Conservation (phyloP, 2,329 filamentous ascomycete species). For the Fusarium virguliforme region DNA sequence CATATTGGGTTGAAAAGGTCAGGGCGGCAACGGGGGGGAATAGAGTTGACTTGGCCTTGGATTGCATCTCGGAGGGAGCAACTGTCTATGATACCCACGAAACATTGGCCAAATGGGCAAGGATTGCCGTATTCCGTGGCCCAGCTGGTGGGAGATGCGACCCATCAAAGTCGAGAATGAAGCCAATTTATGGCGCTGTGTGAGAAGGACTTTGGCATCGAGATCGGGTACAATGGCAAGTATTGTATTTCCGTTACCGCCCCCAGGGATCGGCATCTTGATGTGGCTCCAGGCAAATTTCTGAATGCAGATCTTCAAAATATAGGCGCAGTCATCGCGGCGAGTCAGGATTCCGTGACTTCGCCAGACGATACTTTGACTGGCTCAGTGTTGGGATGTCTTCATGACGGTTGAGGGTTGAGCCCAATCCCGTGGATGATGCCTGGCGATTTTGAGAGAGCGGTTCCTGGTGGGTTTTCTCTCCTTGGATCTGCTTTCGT, state of each 20-base stretch:
- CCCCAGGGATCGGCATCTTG: background rate
- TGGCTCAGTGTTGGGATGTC: constrained; percentile 49
- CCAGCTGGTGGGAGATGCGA: constrained; percentile 49
- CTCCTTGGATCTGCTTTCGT: constrained; percentile 50
- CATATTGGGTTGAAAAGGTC: constrained; percentile 55
- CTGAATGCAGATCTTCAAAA: background rate
- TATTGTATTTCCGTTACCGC: constrained; percentile 20
- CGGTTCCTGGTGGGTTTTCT: constrained; percentile 51
- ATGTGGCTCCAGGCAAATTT: constrained; percentile 22
- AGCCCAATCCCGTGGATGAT: constrained; percentile 55
- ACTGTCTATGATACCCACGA: constrained; percentile 55
- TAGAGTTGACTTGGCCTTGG: constrained; percentile 57
- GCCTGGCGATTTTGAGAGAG: constrained; percentile 52
- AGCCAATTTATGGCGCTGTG: constrained; percentile 60
- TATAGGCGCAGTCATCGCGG: constrained; percentile 30
- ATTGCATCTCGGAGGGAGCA: constrained; percentile 58
- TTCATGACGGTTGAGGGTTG: constrained; percentile 27
- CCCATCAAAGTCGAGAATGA: constrained; percentile 41
- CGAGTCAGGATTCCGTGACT: constrained; percentile 44
- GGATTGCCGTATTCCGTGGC: constrained; percentile 48
- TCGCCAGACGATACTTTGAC: constrained; percentile 57
- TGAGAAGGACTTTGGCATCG: constrained; percentile 61
- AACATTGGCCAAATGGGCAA: constrained; percentile 50
- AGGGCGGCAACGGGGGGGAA: constrained; percentile 38
- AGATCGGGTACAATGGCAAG: constrained; percentile 58